phyloP scores from a whole-genome alignment of 1,284 basidiomycete species.

The Trametes sp. region DNA sequence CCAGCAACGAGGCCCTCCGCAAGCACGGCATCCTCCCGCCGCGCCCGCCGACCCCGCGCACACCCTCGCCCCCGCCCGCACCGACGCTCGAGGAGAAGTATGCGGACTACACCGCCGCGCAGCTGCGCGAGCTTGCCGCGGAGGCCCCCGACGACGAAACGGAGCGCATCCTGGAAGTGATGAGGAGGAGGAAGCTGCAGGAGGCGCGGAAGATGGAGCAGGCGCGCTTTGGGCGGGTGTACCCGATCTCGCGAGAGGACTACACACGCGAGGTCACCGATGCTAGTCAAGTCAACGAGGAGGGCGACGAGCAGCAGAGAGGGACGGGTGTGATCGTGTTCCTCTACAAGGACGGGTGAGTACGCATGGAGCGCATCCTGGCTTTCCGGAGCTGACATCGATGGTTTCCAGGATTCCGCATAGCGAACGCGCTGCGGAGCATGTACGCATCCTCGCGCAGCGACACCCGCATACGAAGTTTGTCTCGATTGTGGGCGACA shows the following conservation, averaged over 20 bases:
- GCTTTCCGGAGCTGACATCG: conserved; percentile 4
- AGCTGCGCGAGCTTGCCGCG: conserved; percentile 74
- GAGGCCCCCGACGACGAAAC: conserved; percentile 80
- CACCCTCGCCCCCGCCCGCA: conserved; percentile 76
- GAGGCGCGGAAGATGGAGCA: conserved; percentile 68
- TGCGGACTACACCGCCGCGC: conserved; percentile 69
- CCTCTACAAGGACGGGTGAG: conserved; percentile 89
- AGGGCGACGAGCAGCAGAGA: conserved; percentile 66
- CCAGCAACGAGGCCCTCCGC: conserved; percentile 90
- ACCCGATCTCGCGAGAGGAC: conserved; percentile 91
- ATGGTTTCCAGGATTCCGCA: conserved; percentile 68
- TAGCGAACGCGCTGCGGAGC: conserved; percentile 79
- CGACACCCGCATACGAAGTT: conserved; percentile 94
- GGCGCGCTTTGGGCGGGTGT: conserved; percentile 85
- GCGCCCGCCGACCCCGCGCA: conserved; percentile 68
- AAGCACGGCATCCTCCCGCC: conserved; percentile 92
- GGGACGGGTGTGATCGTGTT: conserved; percentile 91
- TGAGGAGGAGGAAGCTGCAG: conserved; percentile 71
- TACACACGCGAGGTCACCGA: conserved; percentile 97
- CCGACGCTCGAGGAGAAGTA: conserved; percentile 72
- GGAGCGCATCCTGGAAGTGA: conserved; percentile 77
- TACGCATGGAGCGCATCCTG: conserved; percentile 21
- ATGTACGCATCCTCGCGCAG: conserved; percentile 78
- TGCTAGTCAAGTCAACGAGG: conserved; percentile 78
- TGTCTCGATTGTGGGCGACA: conserved; percentile 93